phyloP scores from a whole-genome alignment of 73 alveolate species.

The Paramecium tetraurelia region DNA sequence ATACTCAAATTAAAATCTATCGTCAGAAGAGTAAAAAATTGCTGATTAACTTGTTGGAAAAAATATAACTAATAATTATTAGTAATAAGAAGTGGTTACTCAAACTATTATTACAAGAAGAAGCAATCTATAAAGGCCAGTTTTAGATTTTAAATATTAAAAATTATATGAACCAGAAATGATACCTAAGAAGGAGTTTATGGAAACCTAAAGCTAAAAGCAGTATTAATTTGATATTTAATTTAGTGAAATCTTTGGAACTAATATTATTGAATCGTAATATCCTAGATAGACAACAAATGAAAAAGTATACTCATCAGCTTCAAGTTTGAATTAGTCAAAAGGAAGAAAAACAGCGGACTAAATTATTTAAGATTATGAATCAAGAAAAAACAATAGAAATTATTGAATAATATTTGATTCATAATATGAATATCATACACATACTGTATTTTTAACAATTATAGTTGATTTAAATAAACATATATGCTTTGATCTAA shows the following conservation, averaged over 20 bases:
- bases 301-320: neutral
- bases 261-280: neutral
- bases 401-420: neutral
- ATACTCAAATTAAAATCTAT: neutral
- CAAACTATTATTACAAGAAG: neutral
- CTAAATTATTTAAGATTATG: slow-evolving; percentile 5
- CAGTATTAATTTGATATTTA: neutral
- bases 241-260: neutral
- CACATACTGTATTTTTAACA: neutral
- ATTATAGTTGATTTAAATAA: neutral
- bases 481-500: no score
- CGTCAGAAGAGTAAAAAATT: neutral
- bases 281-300: neutral
- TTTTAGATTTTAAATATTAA: slow-evolving; percentile 6
- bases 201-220: neutral
- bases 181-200: neutral
- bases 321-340: neutral
- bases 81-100: neutral
- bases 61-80: neutral
- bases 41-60: neutral
- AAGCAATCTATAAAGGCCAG: slow-evolving; percentile 35
- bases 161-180: neutral
- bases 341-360: slow-evolving; percentile 33
- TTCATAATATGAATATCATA: neutral
- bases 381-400: neutral